phyloP scores from a whole-genome alignment of 768 basidiomycete species.

The Mycena belliarum region DNA sequence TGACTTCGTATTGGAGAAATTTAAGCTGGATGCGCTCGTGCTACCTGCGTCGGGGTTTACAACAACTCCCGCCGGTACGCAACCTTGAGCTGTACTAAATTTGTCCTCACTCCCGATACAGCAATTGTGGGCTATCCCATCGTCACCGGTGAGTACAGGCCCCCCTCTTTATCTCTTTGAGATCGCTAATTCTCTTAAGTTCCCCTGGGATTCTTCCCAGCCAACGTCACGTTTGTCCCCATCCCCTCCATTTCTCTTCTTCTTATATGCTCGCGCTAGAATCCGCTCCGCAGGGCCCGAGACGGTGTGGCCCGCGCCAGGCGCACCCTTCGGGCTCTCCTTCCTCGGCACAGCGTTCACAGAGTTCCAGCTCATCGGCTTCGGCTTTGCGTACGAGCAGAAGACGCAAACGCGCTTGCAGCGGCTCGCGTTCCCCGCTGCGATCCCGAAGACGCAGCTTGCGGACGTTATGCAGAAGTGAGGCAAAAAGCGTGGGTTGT shows the following conservation, averaged over 20 bases:
- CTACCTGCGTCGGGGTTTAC: slow-evolving; percentile 44
- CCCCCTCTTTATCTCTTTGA: neutral
- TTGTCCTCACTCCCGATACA: slow-evolving; percentile 9
- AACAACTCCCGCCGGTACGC: slow-evolving; percentile 38
- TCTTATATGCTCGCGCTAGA: neutral
- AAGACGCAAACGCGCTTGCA: slow-evolving; percentile 52
- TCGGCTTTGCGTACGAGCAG: slow-evolving; percentile 68
- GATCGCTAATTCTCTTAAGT: slow-evolving; percentile 32
- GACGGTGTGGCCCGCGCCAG: slow-evolving; percentile 51
- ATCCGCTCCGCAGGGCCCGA: slow-evolving; percentile 37
- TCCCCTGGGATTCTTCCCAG: slow-evolving; percentile 53
- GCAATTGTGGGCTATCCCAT: slow-evolving; percentile 69
- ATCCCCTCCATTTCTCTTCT: neutral
- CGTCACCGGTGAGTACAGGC: slow-evolving; percentile 48
- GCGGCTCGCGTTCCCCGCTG: slow-evolving; percentile 49
- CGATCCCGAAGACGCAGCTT: slow-evolving; percentile 56
- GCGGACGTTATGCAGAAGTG: slow-evolving; percentile 34
- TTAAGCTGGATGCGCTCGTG: slow-evolving; percentile 52
- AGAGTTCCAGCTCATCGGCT: slow-evolving; percentile 57
- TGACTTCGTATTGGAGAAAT: slow-evolving; percentile 48
- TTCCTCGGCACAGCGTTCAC: slow-evolving; percentile 65
- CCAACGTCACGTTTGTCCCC: slow-evolving; percentile 33
- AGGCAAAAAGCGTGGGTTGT: too few species aligned
- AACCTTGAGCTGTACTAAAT: neutral
- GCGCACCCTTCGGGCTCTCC: slow-evolving; percentile 61